A percentile compares a stretch with the other conserved stretches of the same genome.
Conservation (phyloP, 1,139 yeast genomes). For the Keqinozyma sinolaborantium region DNA sequence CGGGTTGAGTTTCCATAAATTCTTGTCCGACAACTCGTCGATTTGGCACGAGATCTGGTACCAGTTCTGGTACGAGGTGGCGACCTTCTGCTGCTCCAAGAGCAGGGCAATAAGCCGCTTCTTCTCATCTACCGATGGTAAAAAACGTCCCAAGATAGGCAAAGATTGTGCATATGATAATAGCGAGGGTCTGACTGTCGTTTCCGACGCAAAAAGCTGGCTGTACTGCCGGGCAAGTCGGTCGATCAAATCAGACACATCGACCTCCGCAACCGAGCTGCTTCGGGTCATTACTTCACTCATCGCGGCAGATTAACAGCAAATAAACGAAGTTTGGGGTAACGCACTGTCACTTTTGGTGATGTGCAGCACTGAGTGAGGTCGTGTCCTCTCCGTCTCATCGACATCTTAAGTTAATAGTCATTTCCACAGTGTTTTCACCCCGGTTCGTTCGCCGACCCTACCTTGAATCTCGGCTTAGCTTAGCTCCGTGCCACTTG, state of each 20-base stretch:
- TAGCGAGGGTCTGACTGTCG: constrained; percentile 2
- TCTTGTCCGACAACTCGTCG: constrained; percentile 62
- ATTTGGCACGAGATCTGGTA: constrained; percentile 54
- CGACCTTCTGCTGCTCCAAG: constrained; percentile 50
- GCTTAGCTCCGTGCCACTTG: no score
- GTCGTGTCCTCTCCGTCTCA: no score
- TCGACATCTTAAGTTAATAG: no score
- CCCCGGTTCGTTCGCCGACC: not conserved
- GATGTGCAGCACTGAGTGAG: no score
- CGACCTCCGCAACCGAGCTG: no score
- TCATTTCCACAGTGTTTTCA: constrained; percentile 1
- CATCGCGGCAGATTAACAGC: no score
- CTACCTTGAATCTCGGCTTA: not conserved
- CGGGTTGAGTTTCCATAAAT: constrained; percentile 65
- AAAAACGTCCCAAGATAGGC: constrained; percentile 24
- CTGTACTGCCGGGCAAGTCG: constrained; percentile 9
- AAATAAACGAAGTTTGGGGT: not conserved
- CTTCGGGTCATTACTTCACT: no score
- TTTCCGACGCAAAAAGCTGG: constrained; percentile 3
- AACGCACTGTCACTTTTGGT: not conserved
- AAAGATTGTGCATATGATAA: constrained; percentile 15
- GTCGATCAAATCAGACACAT: constrained; percentile 11
- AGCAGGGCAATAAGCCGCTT: constrained; percentile 25
- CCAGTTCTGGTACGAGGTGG: constrained; percentile 73
- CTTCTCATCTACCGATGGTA: constrained; percentile 27